A percentile compares a stretch with the other conserved stretches of the same genome.
Evolutionary conservation across 2,329 filamentous ascomycete species (phyloP).

Genomic region (Fusarium sp.): DNA sequence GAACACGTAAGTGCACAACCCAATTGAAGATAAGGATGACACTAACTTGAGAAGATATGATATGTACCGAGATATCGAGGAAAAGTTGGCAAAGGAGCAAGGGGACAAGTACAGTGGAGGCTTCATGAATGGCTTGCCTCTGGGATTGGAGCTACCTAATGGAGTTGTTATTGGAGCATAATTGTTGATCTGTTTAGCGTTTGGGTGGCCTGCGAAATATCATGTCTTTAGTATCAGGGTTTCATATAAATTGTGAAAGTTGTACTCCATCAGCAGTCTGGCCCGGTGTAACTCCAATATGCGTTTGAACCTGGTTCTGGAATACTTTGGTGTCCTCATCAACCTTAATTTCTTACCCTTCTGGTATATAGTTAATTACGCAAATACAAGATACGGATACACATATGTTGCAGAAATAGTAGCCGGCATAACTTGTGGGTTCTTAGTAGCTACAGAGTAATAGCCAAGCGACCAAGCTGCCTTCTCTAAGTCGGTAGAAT

Average conservation of each 20-base stretch:
- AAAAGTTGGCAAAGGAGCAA: constrained; percentile 57
- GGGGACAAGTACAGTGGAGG: constrained; percentile 54
- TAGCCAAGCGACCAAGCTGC: too few relatives aligned
- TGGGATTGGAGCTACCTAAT: constrained; percentile 64
- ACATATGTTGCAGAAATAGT: too few relatives aligned
- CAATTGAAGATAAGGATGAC: fast-evolving
- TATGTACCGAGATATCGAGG: constrained; percentile 69
- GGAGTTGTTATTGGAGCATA: constrained; percentile 57
- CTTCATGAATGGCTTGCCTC: constrained; percentile 60
- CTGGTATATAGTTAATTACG: too few relatives aligned
- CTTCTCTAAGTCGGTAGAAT: too few relatives aligned
- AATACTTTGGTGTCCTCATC: too few relatives aligned
- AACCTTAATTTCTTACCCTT: too few relatives aligned
- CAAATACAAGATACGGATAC: too few relatives aligned
- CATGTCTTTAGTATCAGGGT: background rate
- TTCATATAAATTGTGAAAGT: constrained; percentile 4
- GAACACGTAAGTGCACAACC: constrained; percentile 65
- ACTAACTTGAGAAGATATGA: constrained; percentile 59
- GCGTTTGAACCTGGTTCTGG: too few relatives aligned
- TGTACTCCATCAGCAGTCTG: background rate
- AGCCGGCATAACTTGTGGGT: too few relatives aligned
- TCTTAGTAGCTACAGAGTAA: too few relatives aligned
- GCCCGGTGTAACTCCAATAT: too few relatives aligned
- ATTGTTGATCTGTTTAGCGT: background rate
- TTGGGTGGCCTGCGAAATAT: background rate